Percentiles rank a stretch among this genome's conserved stretches.
Evolutionary conservation across 768 basidiomycete genomes (phyloP).

Genomic region (Stropharia rugosoannulata): DNA sequence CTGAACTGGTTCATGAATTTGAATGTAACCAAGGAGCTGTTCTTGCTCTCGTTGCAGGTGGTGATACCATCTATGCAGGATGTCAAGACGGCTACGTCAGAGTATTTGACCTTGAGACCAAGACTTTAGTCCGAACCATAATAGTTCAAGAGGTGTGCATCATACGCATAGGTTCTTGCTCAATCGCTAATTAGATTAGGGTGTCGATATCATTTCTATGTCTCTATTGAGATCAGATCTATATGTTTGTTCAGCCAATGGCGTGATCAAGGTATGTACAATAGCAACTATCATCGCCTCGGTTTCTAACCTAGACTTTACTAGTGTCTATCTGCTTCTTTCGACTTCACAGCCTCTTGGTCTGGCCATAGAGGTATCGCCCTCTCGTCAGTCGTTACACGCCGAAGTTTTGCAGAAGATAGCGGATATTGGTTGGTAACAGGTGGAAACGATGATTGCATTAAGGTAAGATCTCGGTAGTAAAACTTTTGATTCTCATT

Average conservation of each 20-base stretch:
- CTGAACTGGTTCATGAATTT: slow-evolving; percentile 61
- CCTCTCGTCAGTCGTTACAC: slow-evolving; percentile 71
- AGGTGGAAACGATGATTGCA: slow-evolving; percentile 81
- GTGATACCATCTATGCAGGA: slow-evolving; percentile 87
- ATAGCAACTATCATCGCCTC: not conserved
- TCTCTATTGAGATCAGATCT: slow-evolving; percentile 66
- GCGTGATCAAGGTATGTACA: slow-evolving; percentile 60
- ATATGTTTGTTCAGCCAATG: slow-evolving; percentile 66
- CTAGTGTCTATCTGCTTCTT: slow-evolving; percentile 81
- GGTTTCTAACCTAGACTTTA: not conserved
- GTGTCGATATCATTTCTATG: slow-evolving; percentile 80
- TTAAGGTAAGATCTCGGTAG: slow-evolving; percentile 56
- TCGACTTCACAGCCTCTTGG: slow-evolving; percentile 86
- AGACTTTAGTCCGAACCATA: slow-evolving; percentile 81
- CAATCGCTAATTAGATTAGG: slow-evolving; percentile 34
- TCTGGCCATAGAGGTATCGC: slow-evolving; percentile 78
- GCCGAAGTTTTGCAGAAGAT: slow-evolving; percentile 24
- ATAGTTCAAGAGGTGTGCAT: slow-evolving; percentile 74
- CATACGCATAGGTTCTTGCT: not conserved
- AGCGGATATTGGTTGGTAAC: slow-evolving; percentile 54
- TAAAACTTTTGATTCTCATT: not conserved
- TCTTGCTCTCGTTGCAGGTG: slow-evolving; percentile 70
- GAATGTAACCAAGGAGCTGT: slow-evolving; percentile 78
- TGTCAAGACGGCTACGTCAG: slow-evolving; percentile 94
- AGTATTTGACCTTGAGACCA: slow-evolving; percentile 89